Evolutionary conservation across 305 asterid genomes (phyloP).

Genomic region (Striga hermonthica): DNA sequence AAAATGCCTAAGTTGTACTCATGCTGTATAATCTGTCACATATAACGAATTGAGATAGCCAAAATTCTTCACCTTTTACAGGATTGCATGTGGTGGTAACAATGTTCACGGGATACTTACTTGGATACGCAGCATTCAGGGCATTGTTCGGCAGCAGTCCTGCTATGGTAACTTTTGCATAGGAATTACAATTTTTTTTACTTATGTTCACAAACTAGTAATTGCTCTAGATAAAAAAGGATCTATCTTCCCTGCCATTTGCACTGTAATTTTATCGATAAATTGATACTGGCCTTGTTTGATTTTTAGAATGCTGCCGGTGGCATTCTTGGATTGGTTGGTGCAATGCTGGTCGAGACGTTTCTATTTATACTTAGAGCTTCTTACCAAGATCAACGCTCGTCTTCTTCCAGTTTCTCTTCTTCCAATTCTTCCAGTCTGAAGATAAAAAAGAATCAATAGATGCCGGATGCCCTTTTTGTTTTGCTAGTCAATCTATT

Average conservation of each 20-base stretch:
- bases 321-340: slow-evolving; percentile 90
- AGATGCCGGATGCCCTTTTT: too few species aligned
- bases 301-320: slow-evolving; percentile 82
- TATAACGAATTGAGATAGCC: slow-evolving; percentile 21
- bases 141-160: slow-evolving; percentile 75
- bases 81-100: slow-evolving; percentile 79
- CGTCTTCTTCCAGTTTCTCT: slow-evolving; percentile 31
- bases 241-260: neutral
- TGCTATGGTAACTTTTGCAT: slow-evolving; percentile 57
- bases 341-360: slow-evolving; percentile 85
- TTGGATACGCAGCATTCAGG: slow-evolving; percentile 87
- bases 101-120: slow-evolving; percentile 85
- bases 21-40: neutral
- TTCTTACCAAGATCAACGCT: slow-evolving; percentile 40
- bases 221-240: neutral
- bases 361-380: slow-evolving; percentile 70
- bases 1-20: too few species aligned
- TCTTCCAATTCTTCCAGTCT: slow-evolving; percentile 39
- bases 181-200: neutral
- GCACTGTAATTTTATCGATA: slow-evolving; percentile 1
- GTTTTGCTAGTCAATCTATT: too few species aligned
- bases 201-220: neutral
- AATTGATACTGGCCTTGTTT: slow-evolving; percentile 3
- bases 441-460: slow-evolving; percentile 64
- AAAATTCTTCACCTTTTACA: slow-evolving; percentile 38